phyloP scores from a whole-genome alignment of 2,329 filamentous ascomycete genomes.

The Dactylellina cionopaga region DNA sequence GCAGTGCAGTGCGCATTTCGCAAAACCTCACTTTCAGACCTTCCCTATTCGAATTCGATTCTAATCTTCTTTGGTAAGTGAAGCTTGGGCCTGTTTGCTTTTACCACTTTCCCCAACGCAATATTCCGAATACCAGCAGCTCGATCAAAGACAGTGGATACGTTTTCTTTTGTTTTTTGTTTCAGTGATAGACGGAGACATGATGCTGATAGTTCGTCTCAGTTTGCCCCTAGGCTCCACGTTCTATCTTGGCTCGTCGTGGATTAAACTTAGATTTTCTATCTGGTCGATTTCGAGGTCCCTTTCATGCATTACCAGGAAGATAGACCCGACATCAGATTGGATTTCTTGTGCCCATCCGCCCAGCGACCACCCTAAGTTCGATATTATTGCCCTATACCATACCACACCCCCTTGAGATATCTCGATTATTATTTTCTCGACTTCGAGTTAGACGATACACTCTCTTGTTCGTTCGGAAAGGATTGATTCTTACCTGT shows the following conservation, averaged over 20 bases:
- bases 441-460: neutral
- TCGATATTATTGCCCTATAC: neutral
- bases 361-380: constrained; percentile 48
- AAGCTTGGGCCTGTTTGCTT: constrained; percentile 27
- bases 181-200: constrained; percentile 26
- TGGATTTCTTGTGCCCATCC: constrained; percentile 29
- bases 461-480: no score
- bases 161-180: neutral
- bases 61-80: constrained; percentile 42
- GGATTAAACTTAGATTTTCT: constrained; percentile 11
- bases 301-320: constrained; percentile 53
- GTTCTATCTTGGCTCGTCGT: constrained; percentile 1
- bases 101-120: constrained; percentile 34
- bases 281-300: constrained; percentile 28
- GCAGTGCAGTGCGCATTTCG: no score
- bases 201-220: constrained; percentile 2
- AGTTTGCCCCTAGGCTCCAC: constrained; percentile 4
- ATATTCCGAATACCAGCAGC: constrained; percentile 25
- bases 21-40: no score
- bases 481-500: no score
- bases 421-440: constrained; percentile 2
- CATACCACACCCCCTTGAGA: neutral
- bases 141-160: neutral
- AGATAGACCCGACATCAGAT: constrained; percentile 52
- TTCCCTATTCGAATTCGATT: constrained; percentile 14